Conservation (phyloP, 768 basidiomycete species). For the Trametes elegans region DNA sequence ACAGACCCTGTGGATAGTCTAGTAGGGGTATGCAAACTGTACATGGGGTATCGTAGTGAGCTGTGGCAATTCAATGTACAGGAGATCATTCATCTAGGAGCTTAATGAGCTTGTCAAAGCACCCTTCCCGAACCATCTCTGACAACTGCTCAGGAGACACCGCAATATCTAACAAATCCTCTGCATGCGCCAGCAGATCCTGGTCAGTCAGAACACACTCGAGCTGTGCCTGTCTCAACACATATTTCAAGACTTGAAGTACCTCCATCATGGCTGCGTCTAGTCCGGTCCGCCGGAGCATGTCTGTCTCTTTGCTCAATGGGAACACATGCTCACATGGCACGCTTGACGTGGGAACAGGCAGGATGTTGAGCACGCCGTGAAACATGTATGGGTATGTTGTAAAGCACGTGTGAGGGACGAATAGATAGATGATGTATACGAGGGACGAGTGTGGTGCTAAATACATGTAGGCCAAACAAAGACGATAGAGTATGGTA, state of each 20-base stretch:
- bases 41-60: too few species aligned
- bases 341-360: not conserved
- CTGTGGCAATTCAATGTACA: not conserved
- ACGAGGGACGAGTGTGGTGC: too few species aligned
- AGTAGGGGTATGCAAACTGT: not conserved
- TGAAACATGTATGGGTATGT: not conserved
- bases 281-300: not conserved
- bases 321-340: not conserved
- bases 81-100: not conserved
- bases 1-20: not conserved
- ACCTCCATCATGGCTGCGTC: not conserved
- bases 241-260: constrained; percentile 1
- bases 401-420: too few species aligned
- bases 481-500: too few species aligned
- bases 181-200: not conserved
- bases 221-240: not conserved
- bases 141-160: not conserved
- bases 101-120: not conserved
- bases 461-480: too few species aligned
- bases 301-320: constrained; percentile 6
- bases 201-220: not conserved
- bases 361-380: constrained; percentile 1
- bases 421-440: too few species aligned
- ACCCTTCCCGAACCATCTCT: not conserved
- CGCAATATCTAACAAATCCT: not conserved